Percentiles rank a stretch among this genome's conserved stretches.
phyloP scores from a whole-genome alignment of 352 stramenopile genomes.

The Phytophthora vignae region DNA sequence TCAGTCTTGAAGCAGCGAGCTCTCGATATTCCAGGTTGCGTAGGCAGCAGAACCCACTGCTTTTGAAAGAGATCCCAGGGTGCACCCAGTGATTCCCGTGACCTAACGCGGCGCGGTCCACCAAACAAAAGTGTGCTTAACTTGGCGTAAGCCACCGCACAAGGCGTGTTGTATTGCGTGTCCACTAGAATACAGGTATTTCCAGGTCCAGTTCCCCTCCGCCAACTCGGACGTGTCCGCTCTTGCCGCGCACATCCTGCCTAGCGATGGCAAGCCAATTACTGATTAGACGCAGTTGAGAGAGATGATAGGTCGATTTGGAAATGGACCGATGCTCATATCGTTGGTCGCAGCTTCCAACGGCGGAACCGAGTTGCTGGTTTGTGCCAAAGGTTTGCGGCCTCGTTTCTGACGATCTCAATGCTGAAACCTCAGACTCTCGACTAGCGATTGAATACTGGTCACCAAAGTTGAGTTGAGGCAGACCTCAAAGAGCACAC shows the following conservation, averaged over 20 bases:
- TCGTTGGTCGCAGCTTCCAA: constrained; percentile 15
- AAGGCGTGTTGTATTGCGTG: neutral
- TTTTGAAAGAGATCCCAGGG: too few relatives aligned
- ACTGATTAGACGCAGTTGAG: neutral
- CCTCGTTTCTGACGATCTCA: neutral
- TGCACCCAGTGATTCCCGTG: constrained; percentile 1
- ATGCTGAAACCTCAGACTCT: neutral
- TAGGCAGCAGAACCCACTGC: neutral
- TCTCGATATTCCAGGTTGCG: constrained; percentile 1
- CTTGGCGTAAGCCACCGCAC: neutral
- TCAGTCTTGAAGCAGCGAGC: neutral
- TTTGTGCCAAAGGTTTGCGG: neutral
- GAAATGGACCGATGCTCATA: constrained; percentile 4
- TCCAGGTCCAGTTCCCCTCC: neutral
- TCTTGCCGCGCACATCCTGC: neutral
- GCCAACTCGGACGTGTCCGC: neutral
- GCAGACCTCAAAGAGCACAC: neutral
- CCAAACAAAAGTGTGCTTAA: neutral
- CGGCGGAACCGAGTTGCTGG: neutral
- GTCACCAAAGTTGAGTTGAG: neutral
- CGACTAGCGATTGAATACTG: neutral
- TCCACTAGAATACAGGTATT: neutral
- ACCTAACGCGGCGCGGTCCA: neutral
- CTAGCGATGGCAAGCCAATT: neutral
- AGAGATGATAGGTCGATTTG: neutral